A percentile compares a stretch with the other conserved stretches of the same genome.
These are phyloP conservation scores for Rhodotorula diobovata DNA, from an alignment of 768 basidiomycete genomes.

Conservation along the genomic window DNA sequence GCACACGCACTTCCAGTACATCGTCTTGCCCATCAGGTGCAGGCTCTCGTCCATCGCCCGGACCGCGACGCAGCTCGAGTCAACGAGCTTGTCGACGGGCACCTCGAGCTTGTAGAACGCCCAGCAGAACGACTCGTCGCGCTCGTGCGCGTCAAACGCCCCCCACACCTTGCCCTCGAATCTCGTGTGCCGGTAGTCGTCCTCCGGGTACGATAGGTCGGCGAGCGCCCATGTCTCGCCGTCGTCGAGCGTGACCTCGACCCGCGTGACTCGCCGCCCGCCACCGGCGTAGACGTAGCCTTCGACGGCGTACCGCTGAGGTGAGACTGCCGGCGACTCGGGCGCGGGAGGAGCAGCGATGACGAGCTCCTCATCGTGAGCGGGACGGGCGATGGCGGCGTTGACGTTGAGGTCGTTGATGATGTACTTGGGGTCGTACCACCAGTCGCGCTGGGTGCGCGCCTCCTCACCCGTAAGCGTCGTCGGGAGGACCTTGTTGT, in stretches of 20 bases:
- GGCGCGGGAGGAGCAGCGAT: background rate
- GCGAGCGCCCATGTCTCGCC: conserved; percentile 55
- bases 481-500: conserved; percentile 63
- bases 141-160: conserved; percentile 53
- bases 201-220: conserved; percentile 55
- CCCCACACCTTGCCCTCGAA: conserved; percentile 54
- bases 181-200: conserved; percentile 50
- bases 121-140: conserved; percentile 59
- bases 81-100: conserved; percentile 46
- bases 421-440: conserved; percentile 55
- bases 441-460: conserved; percentile 56
- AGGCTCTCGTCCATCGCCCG: conserved; percentile 58
- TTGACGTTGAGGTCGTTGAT: conserved; percentile 61
- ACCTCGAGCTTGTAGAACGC: conserved; percentile 57
- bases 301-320: conserved; percentile 50
- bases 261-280: conserved; percentile 57
- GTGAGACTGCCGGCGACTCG: background rate
- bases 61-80: conserved; percentile 52
- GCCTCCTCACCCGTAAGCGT: conserved; percentile 56
- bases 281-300: conserved; percentile 65
- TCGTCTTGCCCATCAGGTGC: conserved; percentile 55
- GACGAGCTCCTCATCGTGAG: conserved; percentile 53
- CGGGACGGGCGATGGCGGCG: conserved; percentile 57
- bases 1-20: conserved; percentile 49
- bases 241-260: conserved; percentile 59